phyloP scores from a whole-genome alignment of 371 early-diverging fungal species.

The Mortierella sp. region DNA sequence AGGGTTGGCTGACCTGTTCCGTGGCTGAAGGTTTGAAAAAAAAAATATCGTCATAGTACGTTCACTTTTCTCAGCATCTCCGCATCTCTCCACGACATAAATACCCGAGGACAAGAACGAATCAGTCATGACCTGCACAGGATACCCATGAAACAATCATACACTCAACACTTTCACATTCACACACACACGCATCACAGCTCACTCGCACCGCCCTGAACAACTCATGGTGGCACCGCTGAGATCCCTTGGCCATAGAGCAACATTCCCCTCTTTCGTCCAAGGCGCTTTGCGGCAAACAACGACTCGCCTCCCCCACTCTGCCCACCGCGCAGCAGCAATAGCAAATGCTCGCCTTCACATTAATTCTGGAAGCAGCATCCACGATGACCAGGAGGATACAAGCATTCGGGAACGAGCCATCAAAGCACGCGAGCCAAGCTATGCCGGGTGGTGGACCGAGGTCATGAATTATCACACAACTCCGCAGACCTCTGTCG shows the following conservation, averaged over 20 bases:
- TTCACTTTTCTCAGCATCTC: background rate
- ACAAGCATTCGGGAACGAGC: slow-evolving; percentile 19
- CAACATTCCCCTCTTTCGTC: background rate
- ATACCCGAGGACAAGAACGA: slow-evolving; percentile 1
- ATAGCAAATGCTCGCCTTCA: background rate
- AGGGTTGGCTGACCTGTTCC: background rate
- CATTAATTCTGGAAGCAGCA: background rate
- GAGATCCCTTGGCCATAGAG: background rate
- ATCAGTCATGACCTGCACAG: background rate
- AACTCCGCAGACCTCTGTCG: slow-evolving; percentile 27
- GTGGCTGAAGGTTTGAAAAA: background rate
- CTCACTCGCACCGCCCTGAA: background rate
- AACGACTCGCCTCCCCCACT: background rate
- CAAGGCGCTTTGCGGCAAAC: background rate
- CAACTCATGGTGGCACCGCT: background rate
- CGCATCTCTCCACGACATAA: background rate
- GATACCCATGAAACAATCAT: background rate
- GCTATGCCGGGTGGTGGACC: slow-evolving; percentile 56
- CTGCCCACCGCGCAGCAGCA: background rate
- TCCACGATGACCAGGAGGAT: background rate
- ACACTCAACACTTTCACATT: background rate
- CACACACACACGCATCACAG: background rate
- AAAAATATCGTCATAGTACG: background rate
- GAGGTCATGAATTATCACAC: slow-evolving; percentile 39
- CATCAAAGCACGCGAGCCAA: slow-evolving; percentile 32